Evolutionary conservation across 2,329 filamentous ascomycete species (phyloP).

Genomic region (Zasmidium citrigriseum): DNA sequence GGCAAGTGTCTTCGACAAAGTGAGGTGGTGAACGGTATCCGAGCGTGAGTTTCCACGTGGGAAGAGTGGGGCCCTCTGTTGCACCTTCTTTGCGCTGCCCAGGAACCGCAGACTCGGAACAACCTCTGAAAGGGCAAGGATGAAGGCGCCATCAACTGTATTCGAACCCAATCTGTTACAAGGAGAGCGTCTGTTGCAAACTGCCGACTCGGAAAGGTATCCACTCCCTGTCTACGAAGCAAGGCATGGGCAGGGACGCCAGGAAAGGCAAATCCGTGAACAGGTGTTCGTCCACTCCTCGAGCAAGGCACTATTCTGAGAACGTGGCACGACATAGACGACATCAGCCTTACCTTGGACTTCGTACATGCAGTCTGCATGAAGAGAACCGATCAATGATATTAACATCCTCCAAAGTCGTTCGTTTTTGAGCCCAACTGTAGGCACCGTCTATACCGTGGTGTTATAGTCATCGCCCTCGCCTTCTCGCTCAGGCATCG

Average conservation of each 20-base stretch:
- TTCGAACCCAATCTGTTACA: not conserved
- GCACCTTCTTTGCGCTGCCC: not conserved
- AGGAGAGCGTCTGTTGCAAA: too few relatives aligned
- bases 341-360: too few relatives aligned
- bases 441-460: slow-evolving; percentile 40
- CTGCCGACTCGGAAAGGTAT: too few relatives aligned
- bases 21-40: slow-evolving; percentile 1
- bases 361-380: too few relatives aligned
- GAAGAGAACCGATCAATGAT: too few relatives aligned
- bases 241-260: not conserved
- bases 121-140: too few relatives aligned
- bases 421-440: not conserved
- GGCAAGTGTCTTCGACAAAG: not conserved
- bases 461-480: slow-evolving; percentile 50
- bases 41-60: slow-evolving; percentile 3
- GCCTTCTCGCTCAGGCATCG: slow-evolving; percentile 46
- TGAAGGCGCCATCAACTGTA: not conserved
- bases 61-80: too few relatives aligned
- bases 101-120: not conserved
- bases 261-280: too few relatives aligned
- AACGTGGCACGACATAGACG: too few relatives aligned
- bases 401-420: not conserved
- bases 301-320: too few relatives aligned
- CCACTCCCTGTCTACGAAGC: not conserved
- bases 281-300: too few relatives aligned